Base-by-base conservation (phyloP, 1,284 basidiomycete species). In the Tilletia caries region DNA sequence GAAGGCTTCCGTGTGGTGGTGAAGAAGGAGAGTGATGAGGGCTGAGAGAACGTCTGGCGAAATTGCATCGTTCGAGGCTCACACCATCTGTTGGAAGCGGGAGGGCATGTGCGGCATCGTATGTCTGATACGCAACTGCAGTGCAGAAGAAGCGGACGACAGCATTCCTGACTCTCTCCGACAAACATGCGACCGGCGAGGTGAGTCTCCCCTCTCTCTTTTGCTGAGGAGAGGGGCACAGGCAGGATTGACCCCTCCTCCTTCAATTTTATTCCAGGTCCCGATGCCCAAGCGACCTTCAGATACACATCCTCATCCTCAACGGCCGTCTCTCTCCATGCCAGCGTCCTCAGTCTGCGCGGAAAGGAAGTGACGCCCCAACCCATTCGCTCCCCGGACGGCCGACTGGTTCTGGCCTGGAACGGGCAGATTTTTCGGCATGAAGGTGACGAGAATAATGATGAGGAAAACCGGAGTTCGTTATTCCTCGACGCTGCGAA, bases 341-440 rank as follows among this genome's bases (percentile, higher is more conserved):
- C 66, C 66, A 60, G 41, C 60, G 80, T 82, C 1, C 75, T 82
- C 60, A 68, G 73, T 41, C 75, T 82, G n/a, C 76, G 79, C 8
- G 80, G 80, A 48, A 64, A 41, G 2, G 69, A 67, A 8, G 34
- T 76, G 3, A 77, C 76, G 0, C 5, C 27, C 18, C 81, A 82
- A 64, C 81, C 81, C 10, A 44, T 81, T 0, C 8, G 18, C 27
- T 58, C 68, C 3, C 27, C 50, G n/a, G 67, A 75, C 34, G 67
- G 52, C 6, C 60, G 69, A 12, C 66, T 77, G 5, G 20, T 69
- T 2, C 64, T 81, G n/a, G 68, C 72, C 1, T 82, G 81, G 81
- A 82, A 81, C 62, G 81, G 81, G 5, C 75, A 82, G 69, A 73
- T 82, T 41, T 82, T 80, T 46, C 72, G 71, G 50, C 70, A 46